Base-by-base conservation (phyloP, 1,284 basidiomycete species). In the Rhizoctonia solani region DNA sequence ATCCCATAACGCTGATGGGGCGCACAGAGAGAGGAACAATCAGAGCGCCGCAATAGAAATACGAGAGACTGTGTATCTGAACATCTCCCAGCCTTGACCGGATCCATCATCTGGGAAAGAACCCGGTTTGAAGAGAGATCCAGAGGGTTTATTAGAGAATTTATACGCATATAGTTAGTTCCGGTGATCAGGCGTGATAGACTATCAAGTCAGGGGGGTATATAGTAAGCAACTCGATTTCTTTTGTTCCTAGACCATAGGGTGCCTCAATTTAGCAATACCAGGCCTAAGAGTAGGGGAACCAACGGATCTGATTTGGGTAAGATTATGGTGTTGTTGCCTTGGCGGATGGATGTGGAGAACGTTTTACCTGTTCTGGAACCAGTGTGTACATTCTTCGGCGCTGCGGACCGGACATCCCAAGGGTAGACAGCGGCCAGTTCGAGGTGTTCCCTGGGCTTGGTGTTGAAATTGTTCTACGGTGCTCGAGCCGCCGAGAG, bases 341-440 rank as follows among this genome's bases (percentile, higher is more conserved):
- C 37, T 67, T 37, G 66, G 23, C 58, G 63, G 19, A 19, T 56
- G 59, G 14, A 16, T 34, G 32, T 29, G 25, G 27, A 44, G 30
- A n/a, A 16, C 37, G 44, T 30, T 25, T 34, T 14, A 34, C 32
- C 30, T 8, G 32, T 44, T 41, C n/a, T 41, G 30, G 21, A 41
- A 37, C 54, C 39, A 27, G 25, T 32, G 41, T 16, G 32, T 29
- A 37, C 32, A 21, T 27, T 19, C 32, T 32, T 34, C 23, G 65
- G 69, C 55, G 50, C 70, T 3, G 59, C 49, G 14, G 41, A 54
- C 4, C 54, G 70, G 44, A 63, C 70, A 39, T 39, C 54, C 68
- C 4, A 69, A 34, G 11, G 4, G 32, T 34, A 11, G 32, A 34
- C 4, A 11, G 32, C 11, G 32, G 32, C 32, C 4, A 34, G 32